Evolutionary conservation across 129 eudicot genomes (phyloP).

Genomic region (Solidago caesia): DNA sequence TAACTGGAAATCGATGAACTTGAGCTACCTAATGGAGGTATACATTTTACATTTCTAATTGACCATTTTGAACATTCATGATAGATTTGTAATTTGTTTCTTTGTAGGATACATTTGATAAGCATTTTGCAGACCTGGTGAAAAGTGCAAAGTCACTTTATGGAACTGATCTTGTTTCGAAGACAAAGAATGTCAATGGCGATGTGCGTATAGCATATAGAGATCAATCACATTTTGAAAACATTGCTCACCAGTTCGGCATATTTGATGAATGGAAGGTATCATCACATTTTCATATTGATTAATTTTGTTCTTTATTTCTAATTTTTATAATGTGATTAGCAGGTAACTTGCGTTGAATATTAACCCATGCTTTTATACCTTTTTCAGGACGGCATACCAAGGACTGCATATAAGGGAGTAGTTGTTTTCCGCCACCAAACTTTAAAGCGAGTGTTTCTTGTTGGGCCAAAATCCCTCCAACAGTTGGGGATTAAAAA

Average conservation of each 20-base stretch:
- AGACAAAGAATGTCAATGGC: constrained; percentile 59
- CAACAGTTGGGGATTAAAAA: constrained; percentile 56
- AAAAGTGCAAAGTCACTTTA: constrained; percentile 59
- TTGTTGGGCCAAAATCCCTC: constrained; percentile 75
- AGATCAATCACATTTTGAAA: constrained; percentile 72
- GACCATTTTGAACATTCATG: neutral
- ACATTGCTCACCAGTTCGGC: constrained; percentile 81
- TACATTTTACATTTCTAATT: neutral
- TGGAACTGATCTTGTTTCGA: constrained; percentile 59
- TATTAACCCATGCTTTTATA: constrained; percentile 2
- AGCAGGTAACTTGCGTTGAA: neutral
- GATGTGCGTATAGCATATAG: constrained; percentile 74
- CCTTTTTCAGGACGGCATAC: constrained; percentile 74
- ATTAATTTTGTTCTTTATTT: no score
- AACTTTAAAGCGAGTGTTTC: constrained; percentile 62
- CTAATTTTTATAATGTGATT: no score
- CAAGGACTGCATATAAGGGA: constrained; percentile 84
- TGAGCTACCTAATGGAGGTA: constrained; percentile 94
- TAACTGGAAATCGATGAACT: constrained; percentile 90
- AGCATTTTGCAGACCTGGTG: constrained; percentile 70
- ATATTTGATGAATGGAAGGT: constrained; percentile 99
- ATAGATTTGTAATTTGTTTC: constrained; percentile 11
- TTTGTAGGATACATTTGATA: constrained; percentile 64
- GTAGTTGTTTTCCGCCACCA: constrained; percentile 75
- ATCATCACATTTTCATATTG: constrained; percentile 9